Evolutionary conservation across 768 basidiomycete species (phyloP), one percentile per base, ranked within the genome.

Genomic region (Amanita exitialis): DNA sequence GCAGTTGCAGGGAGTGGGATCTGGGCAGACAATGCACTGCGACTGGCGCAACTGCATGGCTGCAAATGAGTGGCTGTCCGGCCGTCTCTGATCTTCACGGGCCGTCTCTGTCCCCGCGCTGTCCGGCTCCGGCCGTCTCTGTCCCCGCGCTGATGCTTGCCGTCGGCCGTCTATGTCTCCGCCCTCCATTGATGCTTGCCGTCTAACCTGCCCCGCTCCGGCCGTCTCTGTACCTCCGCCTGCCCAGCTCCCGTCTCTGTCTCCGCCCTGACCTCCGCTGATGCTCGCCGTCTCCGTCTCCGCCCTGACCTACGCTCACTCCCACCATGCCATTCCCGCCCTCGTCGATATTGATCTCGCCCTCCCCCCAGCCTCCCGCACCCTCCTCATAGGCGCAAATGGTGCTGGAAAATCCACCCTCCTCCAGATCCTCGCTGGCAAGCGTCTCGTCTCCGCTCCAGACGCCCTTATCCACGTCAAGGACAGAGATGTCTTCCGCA

Each of bases 361-460:
- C 48, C 76, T 98, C 3, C 80, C 80, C 2, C 70, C 66, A 15
- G 95, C 91, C 1, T 86, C 86, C 1, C 76, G 94, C 44, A 91
- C 89, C 44, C 76, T 99, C 53, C 69, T 98, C 41, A 72, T 32
- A 32, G 32, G 32, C 13, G 32, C 32, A 32, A 32, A 32, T 12
- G 32, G 32, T 13, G 86, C 90, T 46, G 95, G 95, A 7, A 97
- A 99, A 67, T 94, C 92, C n/a, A 97, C 95, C 4, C 72, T 99
- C 10, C 75, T 99, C 15, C 89, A 95, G 61, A 86, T 98, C 51
- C 76, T 97, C 5, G 95, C 95, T 0, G 95, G 95, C 6, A 97
- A 94, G 66, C 78, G 84, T 30, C 79, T 98, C 56, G 79, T 91
- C 36, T 78, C 58, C 42, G 57, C 62, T 9, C 47, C 58, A 36